Conservation (phyloP, 495 filamentous ascomycete species). For the Pyronema domesticum region DNA sequence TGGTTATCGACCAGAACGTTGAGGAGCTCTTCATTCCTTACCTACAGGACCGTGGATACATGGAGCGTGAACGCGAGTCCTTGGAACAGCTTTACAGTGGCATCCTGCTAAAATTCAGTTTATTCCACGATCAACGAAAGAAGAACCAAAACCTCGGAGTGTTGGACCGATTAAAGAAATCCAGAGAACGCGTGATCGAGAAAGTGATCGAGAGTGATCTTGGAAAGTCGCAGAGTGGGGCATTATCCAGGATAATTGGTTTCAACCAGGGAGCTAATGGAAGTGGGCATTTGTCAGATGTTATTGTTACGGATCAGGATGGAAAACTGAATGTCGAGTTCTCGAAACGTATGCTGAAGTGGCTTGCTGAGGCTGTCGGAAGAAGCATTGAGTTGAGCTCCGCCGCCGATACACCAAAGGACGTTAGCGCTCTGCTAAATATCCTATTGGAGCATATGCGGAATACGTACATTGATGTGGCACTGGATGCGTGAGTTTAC, state of each 20-base stretch:
- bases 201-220: slow-evolving; percentile 24
- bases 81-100: slow-evolving; percentile 87
- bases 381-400: slow-evolving; percentile 75
- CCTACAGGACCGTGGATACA: slow-evolving; percentile 82
- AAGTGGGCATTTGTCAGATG: slow-evolving; percentile 33
- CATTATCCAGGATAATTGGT: slow-evolving; percentile 21
- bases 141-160: slow-evolving; percentile 24
- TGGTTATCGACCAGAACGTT: slow-evolving; percentile 82
- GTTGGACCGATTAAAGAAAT: slow-evolving; percentile 24
- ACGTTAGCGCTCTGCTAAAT: slow-evolving; percentile 70
- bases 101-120: slow-evolving; percentile 82
- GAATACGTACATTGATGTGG: slow-evolving; percentile 85
- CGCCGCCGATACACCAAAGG: slow-evolving; percentile 77
- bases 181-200: slow-evolving; percentile 21
- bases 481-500: slow-evolving; percentile 51
- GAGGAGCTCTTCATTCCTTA: slow-evolving; percentile 95
- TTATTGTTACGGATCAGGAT: slow-evolving; percentile 78
- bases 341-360: slow-evolving; percentile 91
- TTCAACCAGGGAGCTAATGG: slow-evolving; percentile 22
- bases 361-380: slow-evolving; percentile 93
- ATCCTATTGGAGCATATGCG: slow-evolving; percentile 79
- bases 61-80: slow-evolving; percentile 78
- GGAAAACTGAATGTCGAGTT: slow-evolving; percentile 65
- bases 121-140: slow-evolving; percentile 49
- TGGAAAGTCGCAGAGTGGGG: slow-evolving; percentile 23